Evolutionary conservation across 2,329 filamentous ascomycete genomes (phyloP).

Genomic region (Grosmannia penicillata): DNA sequence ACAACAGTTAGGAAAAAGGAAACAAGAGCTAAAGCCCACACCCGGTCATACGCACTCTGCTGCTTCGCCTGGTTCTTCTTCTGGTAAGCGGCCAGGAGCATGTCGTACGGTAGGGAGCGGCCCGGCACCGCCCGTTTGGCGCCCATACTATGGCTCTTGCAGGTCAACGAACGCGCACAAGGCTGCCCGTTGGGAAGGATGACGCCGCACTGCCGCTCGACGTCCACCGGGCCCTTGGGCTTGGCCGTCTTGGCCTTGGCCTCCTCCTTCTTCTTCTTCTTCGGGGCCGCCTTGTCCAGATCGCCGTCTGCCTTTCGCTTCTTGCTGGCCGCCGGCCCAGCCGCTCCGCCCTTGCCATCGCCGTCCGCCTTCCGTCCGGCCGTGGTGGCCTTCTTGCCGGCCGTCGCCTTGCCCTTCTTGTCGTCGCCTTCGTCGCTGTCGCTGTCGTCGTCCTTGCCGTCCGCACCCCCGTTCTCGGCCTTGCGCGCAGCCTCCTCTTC

Average conservation of each 20-base stretch:
- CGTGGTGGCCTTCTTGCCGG: slow-evolving; percentile 16
- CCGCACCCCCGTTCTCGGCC: slow-evolving; percentile 30
- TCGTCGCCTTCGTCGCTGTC: slow-evolving; percentile 22
- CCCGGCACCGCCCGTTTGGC: slow-evolving; percentile 81
- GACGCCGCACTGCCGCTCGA: slow-evolving; percentile 88
- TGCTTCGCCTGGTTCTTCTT: slow-evolving; percentile 99
- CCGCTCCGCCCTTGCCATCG: slow-evolving; percentile 34
- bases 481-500: slow-evolving; percentile 41
- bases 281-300: slow-evolving; percentile 66
- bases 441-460: slow-evolving; percentile 22
- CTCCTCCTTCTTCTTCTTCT: slow-evolving; percentile 95
- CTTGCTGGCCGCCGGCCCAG: slow-evolving; percentile 33
- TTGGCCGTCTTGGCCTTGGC: slow-evolving; percentile 72
- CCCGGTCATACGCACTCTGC: slow-evolving; percentile 37
- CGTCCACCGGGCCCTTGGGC: slow-evolving; percentile 83
- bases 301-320: slow-evolving; percentile 65
- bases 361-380: slow-evolving; percentile 49
- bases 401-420: slow-evolving; percentile 10
- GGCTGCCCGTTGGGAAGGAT: slow-evolving; percentile 70
- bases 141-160: slow-evolving; percentile 92
- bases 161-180: slow-evolving; percentile 78
- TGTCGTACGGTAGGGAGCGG: slow-evolving; percentile 78
- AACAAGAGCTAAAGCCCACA: background rate
- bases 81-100: slow-evolving; percentile 75
- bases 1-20: slow-evolving; percentile 8